A percentile compares a stretch with the other conserved stretches of the same genome.
These are phyloP conservation scores for Salvia rosmarinus DNA, from an alignment of 257 asterid genomes.

Conservation along the genomic window DNA sequence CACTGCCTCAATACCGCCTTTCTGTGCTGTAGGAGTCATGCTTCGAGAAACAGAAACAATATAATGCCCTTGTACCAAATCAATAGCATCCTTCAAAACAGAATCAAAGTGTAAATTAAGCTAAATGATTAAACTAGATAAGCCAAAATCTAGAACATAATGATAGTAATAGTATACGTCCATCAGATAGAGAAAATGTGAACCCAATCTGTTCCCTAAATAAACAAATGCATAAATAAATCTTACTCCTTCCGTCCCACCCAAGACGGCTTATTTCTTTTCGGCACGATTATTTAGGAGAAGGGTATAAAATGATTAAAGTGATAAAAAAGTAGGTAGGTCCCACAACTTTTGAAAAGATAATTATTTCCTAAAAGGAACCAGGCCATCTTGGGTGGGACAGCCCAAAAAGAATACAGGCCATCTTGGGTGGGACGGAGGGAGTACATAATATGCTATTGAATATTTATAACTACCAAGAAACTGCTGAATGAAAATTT, in stretches of 20 bases:
- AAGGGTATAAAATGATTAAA: no score
- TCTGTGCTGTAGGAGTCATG: conserved; percentile 59
- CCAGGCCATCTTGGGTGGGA: no score
- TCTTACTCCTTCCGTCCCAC: no score
- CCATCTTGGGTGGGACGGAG: no score
- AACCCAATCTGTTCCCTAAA: conserved; percentile 8
- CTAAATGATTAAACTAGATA: conserved; percentile 19
- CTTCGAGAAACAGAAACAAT: conserved; percentile 84
- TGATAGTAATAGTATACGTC: conserved; percentile 17
- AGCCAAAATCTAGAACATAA: conserved; percentile 11
- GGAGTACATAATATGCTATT: conserved; percentile 1
- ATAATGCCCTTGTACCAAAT: conserved; percentile 87
- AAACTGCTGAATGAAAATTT: conserved; percentile 1
- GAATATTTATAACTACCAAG: conserved; percentile 7
- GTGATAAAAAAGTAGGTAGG: no score
- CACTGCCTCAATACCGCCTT: conserved; percentile 81
- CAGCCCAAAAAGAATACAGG: no score
- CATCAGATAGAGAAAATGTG: conserved; percentile 23
- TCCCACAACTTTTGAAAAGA: no score
- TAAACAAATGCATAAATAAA: conserved; percentile 1
- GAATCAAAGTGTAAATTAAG: conserved; percentile 27
- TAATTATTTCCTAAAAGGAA: no score
- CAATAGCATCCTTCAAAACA: conserved; percentile 79
- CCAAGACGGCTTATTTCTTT: no score
- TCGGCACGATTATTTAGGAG: no score